phyloP scores from a whole-genome alignment of 1,284 basidiomycete species.

The Amylostereum areolatum region DNA sequence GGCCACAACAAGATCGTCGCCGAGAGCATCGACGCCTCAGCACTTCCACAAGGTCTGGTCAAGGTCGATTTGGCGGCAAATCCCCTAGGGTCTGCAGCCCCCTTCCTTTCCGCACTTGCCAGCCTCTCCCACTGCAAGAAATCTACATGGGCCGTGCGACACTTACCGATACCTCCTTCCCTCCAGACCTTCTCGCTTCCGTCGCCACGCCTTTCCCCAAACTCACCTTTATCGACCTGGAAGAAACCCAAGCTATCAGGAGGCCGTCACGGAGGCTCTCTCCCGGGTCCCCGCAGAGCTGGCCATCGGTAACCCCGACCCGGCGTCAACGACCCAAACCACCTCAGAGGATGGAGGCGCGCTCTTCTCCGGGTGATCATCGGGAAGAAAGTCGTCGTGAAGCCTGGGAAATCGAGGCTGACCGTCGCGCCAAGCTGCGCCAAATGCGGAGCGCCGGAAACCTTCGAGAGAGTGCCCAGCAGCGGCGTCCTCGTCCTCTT shows the following conservation, averaged over 20 bases:
- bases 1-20: constrained; percentile 61
- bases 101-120: constrained; percentile 43
- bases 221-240: constrained; percentile 55
- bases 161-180: constrained; percentile 55
- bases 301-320: constrained; percentile 45
- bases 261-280: constrained; percentile 40
- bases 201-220: constrained; percentile 36
- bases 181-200: constrained; percentile 32
- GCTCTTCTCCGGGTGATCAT: constrained; percentile 52
- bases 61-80: constrained; percentile 36
- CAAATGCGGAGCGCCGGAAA: constrained; percentile 15
- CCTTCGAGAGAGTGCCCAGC: constrained; percentile 11
- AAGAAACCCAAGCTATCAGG: constrained; percentile 51
- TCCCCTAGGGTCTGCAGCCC: constrained; percentile 23
- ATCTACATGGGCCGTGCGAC: constrained; percentile 49
- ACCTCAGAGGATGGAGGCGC: constrained; percentile 10
- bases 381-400: constrained; percentile 67
- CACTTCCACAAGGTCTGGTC: constrained; percentile 24
- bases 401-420: constrained; percentile 70
- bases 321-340: constrained; percentile 33
- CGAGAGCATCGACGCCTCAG: constrained; percentile 45
- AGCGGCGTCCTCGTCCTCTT: constrained; percentile 10
- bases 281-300: constrained; percentile 35
- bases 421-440: constrained; percentile 38
- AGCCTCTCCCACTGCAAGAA: constrained; percentile 49